These are phyloP conservation scores for Apiosordaria backusii DNA, from an alignment of 495 filamentous ascomycete genomes.

Conservation along the genomic window DNA sequence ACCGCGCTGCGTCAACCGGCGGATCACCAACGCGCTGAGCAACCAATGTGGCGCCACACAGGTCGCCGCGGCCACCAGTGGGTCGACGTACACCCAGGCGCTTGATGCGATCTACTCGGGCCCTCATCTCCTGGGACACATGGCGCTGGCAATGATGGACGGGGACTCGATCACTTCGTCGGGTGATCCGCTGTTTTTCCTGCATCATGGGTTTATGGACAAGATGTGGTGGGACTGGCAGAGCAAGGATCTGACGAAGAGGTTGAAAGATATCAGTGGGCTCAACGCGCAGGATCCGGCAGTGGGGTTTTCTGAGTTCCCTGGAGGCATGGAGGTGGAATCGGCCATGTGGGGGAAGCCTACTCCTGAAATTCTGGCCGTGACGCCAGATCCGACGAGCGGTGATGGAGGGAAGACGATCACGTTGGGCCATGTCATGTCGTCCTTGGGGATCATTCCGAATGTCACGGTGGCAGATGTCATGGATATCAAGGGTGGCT, in stretches of 20 bases:
- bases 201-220: constrained; percentile 51
- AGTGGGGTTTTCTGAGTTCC: constrained; percentile 20
- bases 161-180: constrained; percentile 25
- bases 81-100: constrained; percentile 8
- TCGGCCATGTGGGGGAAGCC: constrained; percentile 20
- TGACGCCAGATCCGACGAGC: constrained; percentile 15
- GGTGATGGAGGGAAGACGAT: constrained; percentile 5
- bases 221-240: constrained; percentile 52
- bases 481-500: constrained; percentile 38
- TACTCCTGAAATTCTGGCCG: constrained; percentile 13
- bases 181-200: constrained; percentile 48
- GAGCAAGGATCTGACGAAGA: constrained; percentile 27
- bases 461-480: constrained; percentile 31
- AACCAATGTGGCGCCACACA: background rate
- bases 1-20: constrained; percentile 39
- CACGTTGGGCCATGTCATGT: constrained; percentile 18
- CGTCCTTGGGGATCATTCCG: constrained; percentile 23
- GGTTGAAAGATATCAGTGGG: constrained; percentile 18
- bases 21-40: constrained; percentile 24
- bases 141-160: constrained; percentile 23
- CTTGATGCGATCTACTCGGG: constrained; percentile 19
- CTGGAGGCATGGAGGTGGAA: constrained; percentile 16
- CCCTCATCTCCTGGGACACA: constrained; percentile 19
- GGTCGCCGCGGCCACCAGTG: constrained; percentile 10
- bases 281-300: constrained; percentile 15